Percentiles rank a stretch among this genome's conserved stretches.
phyloP scores from a whole-genome alignment of 1,284 basidiomycete genomes.

The Mycosarcoma mackinlayi region DNA sequence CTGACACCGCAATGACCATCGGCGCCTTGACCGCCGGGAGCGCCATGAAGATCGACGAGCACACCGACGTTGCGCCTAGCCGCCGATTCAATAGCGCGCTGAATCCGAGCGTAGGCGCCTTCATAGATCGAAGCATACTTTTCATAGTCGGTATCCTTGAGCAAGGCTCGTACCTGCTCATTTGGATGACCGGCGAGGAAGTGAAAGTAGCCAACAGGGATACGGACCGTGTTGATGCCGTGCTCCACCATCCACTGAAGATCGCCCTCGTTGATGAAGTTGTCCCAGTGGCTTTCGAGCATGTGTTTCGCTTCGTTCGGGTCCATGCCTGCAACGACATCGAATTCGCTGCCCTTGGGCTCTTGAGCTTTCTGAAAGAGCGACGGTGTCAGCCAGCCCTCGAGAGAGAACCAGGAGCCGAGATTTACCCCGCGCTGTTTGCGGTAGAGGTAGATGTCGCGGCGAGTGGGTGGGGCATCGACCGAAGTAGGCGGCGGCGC shows the following conservation, averaged over 20 bases:
- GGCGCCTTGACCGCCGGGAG: conserved; percentile 74
- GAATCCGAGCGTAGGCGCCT: conserved; percentile 80
- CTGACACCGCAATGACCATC: conserved; percentile 68
- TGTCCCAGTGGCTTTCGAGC: conserved; percentile 84
- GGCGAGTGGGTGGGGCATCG: conserved; percentile 27
- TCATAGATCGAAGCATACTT: conserved; percentile 74
- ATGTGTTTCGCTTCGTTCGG: conserved; percentile 72
- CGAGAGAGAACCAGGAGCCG: conserved; percentile 72
- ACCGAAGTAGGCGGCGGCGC: conserved; percentile 36
- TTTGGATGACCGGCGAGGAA: conserved; percentile 83
- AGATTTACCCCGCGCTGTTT: conserved; percentile 86
- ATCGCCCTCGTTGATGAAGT: conserved; percentile 66
- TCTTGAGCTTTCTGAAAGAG: conserved; percentile 55
- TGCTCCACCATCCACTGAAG: conserved; percentile 76
- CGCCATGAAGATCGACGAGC: conserved; percentile 75
- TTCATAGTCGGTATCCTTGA: conserved; percentile 80
- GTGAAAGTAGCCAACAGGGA: conserved; percentile 78
- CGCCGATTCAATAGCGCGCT: conserved; percentile 77
- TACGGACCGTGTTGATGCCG: conserved; percentile 84
- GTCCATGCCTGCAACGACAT: conserved; percentile 76
- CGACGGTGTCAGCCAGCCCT: conserved; percentile 67
- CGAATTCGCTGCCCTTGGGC: conserved; percentile 70
- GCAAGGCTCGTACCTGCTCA: conserved; percentile 70
- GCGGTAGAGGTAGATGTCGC: conserved; percentile 75
- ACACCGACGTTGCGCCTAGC: conserved; percentile 78